Conservation (phyloP, 306 rosid genomes). For the Canavalia gladiata region DNA sequence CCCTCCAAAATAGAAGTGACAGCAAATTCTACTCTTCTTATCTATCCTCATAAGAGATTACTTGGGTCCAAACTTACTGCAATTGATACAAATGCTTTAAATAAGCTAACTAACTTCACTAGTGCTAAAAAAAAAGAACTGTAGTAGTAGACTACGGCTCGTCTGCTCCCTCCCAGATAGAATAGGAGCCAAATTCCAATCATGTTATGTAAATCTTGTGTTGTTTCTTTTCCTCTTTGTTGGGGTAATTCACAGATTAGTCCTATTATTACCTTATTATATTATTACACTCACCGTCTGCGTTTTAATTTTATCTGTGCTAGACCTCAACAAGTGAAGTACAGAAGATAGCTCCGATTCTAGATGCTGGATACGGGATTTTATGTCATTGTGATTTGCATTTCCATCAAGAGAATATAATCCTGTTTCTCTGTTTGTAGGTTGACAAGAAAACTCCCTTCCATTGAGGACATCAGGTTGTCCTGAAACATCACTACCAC, state of each 20-base stretch:
- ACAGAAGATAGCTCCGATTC: slow-evolving; percentile 74
- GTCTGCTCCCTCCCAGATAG: background rate
- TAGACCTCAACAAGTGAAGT: slow-evolving; percentile 64
- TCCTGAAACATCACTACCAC: slow-evolving; percentile 51
- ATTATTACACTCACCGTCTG: slow-evolving; percentile 54
- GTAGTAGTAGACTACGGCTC: background rate
- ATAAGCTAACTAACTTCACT: background rate
- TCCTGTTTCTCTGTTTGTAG: slow-evolving; percentile 45
- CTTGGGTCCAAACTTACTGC: background rate
- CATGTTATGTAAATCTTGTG: slow-evolving; percentile 22
- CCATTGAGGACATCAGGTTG: slow-evolving; percentile 44
- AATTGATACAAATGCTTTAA: background rate
- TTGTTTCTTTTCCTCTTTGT: slow-evolving; percentile 12
- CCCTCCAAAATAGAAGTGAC: slow-evolving; percentile 1
- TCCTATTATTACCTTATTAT: slow-evolving; percentile 17
- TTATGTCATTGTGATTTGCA: slow-evolving; percentile 56
- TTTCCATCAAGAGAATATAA: slow-evolving; percentile 47
- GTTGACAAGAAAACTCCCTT: slow-evolving; percentile 43
- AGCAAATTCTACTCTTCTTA: background rate
- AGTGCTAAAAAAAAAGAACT: background rate
- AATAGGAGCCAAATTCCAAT: slow-evolving; percentile 20
- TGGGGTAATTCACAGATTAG: slow-evolving; percentile 10
- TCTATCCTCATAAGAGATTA: background rate
- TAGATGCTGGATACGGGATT: slow-evolving; percentile 64
- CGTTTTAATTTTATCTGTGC: slow-evolving; percentile 43